Base-by-base conservation (phyloP, 1,284 basidiomycete species). In the Trichosporon coremiiforme region DNA sequence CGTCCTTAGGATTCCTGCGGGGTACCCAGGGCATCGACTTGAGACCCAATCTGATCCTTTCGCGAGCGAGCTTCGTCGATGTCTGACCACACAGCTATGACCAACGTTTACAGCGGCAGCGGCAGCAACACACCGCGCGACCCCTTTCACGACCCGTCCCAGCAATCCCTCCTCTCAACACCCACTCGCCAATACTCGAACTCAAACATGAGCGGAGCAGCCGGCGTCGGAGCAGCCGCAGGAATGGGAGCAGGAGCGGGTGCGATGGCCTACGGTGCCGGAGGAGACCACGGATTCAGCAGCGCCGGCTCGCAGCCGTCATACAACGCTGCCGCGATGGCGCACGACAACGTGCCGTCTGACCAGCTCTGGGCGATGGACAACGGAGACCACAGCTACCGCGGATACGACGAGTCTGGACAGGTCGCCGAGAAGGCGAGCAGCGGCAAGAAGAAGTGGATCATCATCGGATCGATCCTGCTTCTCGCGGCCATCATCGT, bases 381-480 rank as follows among this genome's bases (percentile, higher is more conserved):
- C 31, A 57, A 50, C 8, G 65, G 69, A 62, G 68, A 71, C 62
- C 63, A 70, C 35, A 22, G 36, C 65, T 64, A 68, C 41, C 36
- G 12, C 33, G 33, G 41, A 35, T 67, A 68, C 66, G 22, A 66
- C 35, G 65, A 62, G 38, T 17, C 57, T n/a, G 57, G 47, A 22
- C 41, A 45, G 2, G 20, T 29, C 1, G 57, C 22, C 15, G 35
- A 13, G 15, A 60, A 66, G 60, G 47, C 62, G 6, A 53, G 66
- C 15, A 69, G 63, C 31, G 22, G 57, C 25, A 73, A 66, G 47
- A 80, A 77, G 72, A 73, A 74, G 70, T 69, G 68, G 71, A 73
- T 66, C 47, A 64, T 76, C 33, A 78, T 77, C 31, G 76, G 68
- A 2, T 73, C 69, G 5, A 64, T 76, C 12, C 65, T 80, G 31